phyloP scores from a whole-genome alignment of 768 basidiomycete species.

The Hortiboletus campestris region DNA sequence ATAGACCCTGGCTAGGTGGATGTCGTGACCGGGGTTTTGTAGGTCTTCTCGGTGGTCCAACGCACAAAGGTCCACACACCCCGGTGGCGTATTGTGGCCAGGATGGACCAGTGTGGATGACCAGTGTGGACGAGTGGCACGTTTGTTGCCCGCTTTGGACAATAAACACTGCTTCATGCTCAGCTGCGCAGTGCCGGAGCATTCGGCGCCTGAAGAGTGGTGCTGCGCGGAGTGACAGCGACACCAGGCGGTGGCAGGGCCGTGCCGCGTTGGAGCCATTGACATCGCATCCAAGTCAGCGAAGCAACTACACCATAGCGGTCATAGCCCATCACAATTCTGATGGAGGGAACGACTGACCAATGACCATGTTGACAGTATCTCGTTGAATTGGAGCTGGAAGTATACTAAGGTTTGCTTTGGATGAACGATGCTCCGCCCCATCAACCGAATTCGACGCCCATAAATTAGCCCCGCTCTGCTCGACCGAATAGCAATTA shows the following conservation, averaged over 20 bases:
- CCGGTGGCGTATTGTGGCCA: conserved; percentile 7
- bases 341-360: conserved; percentile 7
- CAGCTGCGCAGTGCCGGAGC: background rate
- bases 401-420: background rate
- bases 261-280: conserved; percentile 9
- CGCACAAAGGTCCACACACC: background rate
- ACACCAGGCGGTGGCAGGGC: conserved; percentile 4
- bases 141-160: background rate
- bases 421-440: conserved; percentile 4
- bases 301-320: background rate
- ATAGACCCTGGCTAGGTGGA: background rate
- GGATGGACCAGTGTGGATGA: background rate
- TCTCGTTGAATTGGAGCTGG: background rate
- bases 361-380: too few relatives aligned
- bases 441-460: background rate
- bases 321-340: conserved; percentile 1
- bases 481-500: background rate
- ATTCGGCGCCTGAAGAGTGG: background rate
- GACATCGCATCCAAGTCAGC: conserved; percentile 7
- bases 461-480: background rate
- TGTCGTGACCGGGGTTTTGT: conserved; percentile 10
- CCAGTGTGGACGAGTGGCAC: conserved; percentile 3
- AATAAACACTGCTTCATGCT: background rate
- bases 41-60: conserved; percentile 10
- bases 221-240: background rate